Evolutionary conservation across 495 filamentous ascomycete genomes (phyloP), one percentile per base, ranked within the genome.

Genomic region (Daldinia bambusicola): DNA sequence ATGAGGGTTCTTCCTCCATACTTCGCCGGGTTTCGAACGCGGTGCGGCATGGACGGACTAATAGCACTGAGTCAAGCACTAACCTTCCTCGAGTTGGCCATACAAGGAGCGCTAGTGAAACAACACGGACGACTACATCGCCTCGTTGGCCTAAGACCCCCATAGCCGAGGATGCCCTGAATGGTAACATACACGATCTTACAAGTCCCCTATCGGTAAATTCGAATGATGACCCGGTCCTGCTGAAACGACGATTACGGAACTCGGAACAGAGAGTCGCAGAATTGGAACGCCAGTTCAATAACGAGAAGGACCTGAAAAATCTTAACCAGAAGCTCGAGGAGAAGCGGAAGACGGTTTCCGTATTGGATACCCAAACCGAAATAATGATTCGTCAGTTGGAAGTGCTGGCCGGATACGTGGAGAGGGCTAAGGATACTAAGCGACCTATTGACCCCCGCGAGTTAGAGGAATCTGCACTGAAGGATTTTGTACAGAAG

Each of bases 361-460:
- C 95, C n/a, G 91, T 94, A 10, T 84, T 99, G 20, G 95, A 98
- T 78, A 93, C 94, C 0, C 92, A 97, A 80, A 91, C 94, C 30
- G 96, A 99, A 78, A 93, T 98, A 71, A 93, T 97, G 75, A 88
- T 99, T 62, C 90, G 93, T 20, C 94, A 99, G 76, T 85, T 99
- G 22, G 91, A 94, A 65, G 89, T 94, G 12, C 87, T 98, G 67
- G 93, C 85, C 40, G 82, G 83, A n/a, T 86, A 84, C 62, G 84
- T 88, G 7, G 85, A 88, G 68, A 82, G 78, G 50, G 86, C 94
- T 6, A 88, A 89, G 70, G 92, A 95, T 84, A 77, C 92, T 84
- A 89, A 88, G 72, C 84, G 90, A 61, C 88, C 91, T 12, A 81
- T 94, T 62, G 91, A 94, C 73, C 81, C 91, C 41, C 86, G 84